Evolutionary conservation across 2,329 filamentous ascomycete genomes (phyloP), one percentile per base, ranked within the genome.

Genomic region (Colletotrichum incanum): DNA sequence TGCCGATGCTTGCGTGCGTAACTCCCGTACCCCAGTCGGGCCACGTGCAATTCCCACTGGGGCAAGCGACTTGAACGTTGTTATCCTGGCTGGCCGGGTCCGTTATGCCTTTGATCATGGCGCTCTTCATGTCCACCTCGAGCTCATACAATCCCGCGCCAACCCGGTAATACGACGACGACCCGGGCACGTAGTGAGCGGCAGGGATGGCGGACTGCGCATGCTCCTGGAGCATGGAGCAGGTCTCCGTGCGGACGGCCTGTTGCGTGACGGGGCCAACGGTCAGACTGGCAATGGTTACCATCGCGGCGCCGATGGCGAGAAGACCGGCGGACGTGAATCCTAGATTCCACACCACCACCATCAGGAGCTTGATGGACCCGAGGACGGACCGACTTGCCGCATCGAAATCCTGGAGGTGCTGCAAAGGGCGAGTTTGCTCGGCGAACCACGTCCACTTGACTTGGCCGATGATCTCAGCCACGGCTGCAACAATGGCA

Each of bases 401-500:
- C 4, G 74, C 72, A 54, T 81, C 79, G 28, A 80, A 80, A 56
- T 76, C 75, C 41, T 80, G 76, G 5, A 80, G 73, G 39, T 80
- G 75, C 54, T 74, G 73, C 8, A 81, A 68, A 0, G 78, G 77
- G 20, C 78, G 76, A 2, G 73, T 73, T 5, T 74, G 73, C 45
- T 77, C 71, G 18, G 77, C 72, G 60, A 80, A 80, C 78, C 79
- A 80, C 1, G 65, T 69, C 79, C 79, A 81, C 47, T 81, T 80
- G 59, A 76, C 72, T 67, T 81, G 80, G 39, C 78, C 76, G 59
- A 81, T 78, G 49, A 80, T 75, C 67, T 79, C 78, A 0, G 79
- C 76, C 11, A 79, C 74, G 12, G 75, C 75, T 41, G 77, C 75
- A 0, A 79, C 74, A 61, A 81, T 75, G 8, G 76, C 69, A n/a